Evolutionary conservation across 2,329 filamentous ascomycete species (phyloP).

Genomic region (Pseudocercospora crystallina): DNA sequence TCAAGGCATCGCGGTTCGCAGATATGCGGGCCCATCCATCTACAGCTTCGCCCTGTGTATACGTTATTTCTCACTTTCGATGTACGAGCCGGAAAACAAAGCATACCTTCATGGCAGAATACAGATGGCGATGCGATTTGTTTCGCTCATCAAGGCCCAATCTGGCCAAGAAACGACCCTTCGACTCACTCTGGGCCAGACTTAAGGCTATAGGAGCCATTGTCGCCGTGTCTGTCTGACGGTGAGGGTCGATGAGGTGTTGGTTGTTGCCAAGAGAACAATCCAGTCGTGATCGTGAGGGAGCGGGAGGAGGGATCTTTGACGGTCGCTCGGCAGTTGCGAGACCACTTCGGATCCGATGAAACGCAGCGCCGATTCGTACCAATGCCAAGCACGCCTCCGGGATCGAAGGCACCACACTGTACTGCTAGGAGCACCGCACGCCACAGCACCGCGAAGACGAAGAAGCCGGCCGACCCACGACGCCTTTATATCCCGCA

Average conservation of each 20-base stretch:
- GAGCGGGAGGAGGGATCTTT: too few relatives aligned
- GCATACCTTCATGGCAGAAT: constrained; percentile 43
- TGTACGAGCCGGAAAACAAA: background rate
- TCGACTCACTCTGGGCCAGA: constrained; percentile 44
- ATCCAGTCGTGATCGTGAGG: background rate
- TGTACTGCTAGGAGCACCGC: too few relatives aligned
- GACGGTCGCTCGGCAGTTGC: too few relatives aligned
- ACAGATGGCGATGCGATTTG: constrained; percentile 34
- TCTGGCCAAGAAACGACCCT: constrained; percentile 40
- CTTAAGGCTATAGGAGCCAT: constrained; percentile 21
- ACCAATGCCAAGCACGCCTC: too few relatives aligned
- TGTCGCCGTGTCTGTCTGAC: background rate
- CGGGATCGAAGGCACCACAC: too few relatives aligned
- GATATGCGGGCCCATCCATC: constrained; percentile 42
- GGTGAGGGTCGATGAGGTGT: background rate
- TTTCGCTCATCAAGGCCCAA: constrained; percentile 41
- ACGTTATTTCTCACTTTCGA: background rate
- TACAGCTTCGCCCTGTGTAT: constrained; percentile 40
- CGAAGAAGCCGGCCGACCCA: too few relatives aligned
- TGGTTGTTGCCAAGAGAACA: constrained; percentile 4
- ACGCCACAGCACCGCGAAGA: too few relatives aligned
- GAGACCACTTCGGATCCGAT: too few relatives aligned
- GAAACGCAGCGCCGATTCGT: too few relatives aligned
- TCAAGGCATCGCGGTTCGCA: constrained; percentile 29
- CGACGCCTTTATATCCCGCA: too few relatives aligned